Base-by-base conservation (phyloP, 2,329 filamentous ascomycete genomes). In the Berkeleyomyces rouxiae region DNA sequence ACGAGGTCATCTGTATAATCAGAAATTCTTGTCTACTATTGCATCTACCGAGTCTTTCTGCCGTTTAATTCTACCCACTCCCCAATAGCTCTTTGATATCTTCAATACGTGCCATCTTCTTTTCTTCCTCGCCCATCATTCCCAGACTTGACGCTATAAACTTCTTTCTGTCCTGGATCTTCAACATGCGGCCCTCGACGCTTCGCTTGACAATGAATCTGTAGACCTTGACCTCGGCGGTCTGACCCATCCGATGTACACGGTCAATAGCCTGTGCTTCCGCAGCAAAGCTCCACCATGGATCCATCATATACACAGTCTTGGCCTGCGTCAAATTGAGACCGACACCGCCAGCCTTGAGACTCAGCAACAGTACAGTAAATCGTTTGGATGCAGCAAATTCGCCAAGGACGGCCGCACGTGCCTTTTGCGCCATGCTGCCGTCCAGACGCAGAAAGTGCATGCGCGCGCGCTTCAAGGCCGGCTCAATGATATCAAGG, bases 261-360 rank as follows among this genome's bases (percentile, higher is more conserved):
- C 93, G 88, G 75, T 99, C 93, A 70, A 99, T 97, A 7, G 93
- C 93, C 74, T 99, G 93, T 4, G 91, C 90, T 74, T 99, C 93
- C 10, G 97, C 86, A 0, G 93, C 91, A 73, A 92, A 99, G 70
- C 88, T 95, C 93, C 93, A 99, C 93, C 93, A 99, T 0, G 93
- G 93, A 73, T 99, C 93, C 93, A 99, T 97, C 88, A 99, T 95
- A 75, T 87, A 99, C 4, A 99, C 95, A 61, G 88, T 79, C 66
- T 86, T 89, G 4, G 93, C 93, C 67, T 85, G 85, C 0, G 92
- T 97, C 65, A 99, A 74, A 70, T 99, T 99, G 51, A 99, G 78
- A 0, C 93, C 93, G 0, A 99, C 93, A 33, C 93, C 95, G 3
- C 95, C 93, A 0, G 95, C 93, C 23, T 90, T 82, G 63, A 99